Conservation (phyloP, 2,329 filamentous ascomycete species). For the Corniculantispora saksenae region DNA sequence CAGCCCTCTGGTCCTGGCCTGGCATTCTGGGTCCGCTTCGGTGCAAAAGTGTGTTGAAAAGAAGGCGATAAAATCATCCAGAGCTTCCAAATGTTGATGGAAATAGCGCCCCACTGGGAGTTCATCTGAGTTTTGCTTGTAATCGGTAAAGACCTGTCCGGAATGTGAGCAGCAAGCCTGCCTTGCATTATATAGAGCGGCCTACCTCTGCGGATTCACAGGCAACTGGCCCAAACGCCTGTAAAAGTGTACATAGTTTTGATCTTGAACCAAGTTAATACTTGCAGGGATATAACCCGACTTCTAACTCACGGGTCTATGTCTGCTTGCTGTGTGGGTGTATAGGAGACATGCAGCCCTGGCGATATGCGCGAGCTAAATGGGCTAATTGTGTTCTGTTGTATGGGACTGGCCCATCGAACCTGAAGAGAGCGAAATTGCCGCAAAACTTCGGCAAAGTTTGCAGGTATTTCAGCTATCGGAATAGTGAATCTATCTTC, state of each 20-base stretch:
- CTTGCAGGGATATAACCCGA: background rate
- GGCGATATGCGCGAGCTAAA: conserved; percentile 75
- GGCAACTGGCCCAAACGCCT: conserved; percentile 57
- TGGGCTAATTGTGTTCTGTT: conserved; percentile 64
- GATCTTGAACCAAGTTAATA: conserved; percentile 23
- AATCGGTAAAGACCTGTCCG: conserved; percentile 64
- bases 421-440: conserved; percentile 73
- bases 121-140: conserved; percentile 32
- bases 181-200: background rate
- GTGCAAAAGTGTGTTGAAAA: conserved; percentile 54
- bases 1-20: conserved; percentile 44
- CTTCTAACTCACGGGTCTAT: conserved; percentile 25
- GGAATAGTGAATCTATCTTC: conserved; percentile 78
- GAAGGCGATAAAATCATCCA: conserved; percentile 57
- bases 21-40: conserved; percentile 49
- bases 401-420: conserved; percentile 67
- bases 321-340: conserved; percentile 43
- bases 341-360: conserved; percentile 80
- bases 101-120: conserved; percentile 64
- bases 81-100: conserved; percentile 62
- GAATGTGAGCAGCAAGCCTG: conserved; percentile 20
- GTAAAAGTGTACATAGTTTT: conserved; percentile 58
- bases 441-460: conserved; percentile 63
- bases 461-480: conserved; percentile 70
- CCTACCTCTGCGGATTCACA: conserved; percentile 46